phyloP scores from a whole-genome alignment of 2,329 filamentous ascomycete species.

The Verticillium zaregamsianum region DNA sequence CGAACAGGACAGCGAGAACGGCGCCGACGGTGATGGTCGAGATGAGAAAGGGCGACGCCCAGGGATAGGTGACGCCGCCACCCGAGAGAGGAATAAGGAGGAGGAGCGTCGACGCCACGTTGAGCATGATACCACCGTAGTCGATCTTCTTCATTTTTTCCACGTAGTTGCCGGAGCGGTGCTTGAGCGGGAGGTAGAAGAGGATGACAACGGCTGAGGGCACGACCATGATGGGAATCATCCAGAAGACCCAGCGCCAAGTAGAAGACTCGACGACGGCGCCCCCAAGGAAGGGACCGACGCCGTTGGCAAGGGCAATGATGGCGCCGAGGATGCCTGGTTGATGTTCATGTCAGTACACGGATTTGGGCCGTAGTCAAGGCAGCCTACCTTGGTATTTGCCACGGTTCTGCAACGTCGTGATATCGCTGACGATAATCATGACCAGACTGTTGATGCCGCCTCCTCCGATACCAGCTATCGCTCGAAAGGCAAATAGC shows the following conservation, averaged over 20 bases:
- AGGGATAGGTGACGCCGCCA: constrained; percentile 20
- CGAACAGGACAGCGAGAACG: constrained; percentile 17
- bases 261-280: constrained; percentile 19
- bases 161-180: constrained; percentile 18
- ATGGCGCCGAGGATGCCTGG: constrained; percentile 19
- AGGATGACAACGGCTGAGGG: constrained; percentile 17
- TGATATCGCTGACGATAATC: constrained; percentile 33
- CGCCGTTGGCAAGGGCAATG: constrained; percentile 29
- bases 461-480: constrained; percentile 30
- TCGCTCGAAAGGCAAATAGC: constrained; percentile 29
- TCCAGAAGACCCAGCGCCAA: constrained; percentile 27
- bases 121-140: constrained; percentile 21
- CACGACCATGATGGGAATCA: constrained; percentile 17
- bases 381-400: constrained; percentile 21
- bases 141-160: constrained; percentile 22
- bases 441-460: constrained; percentile 28
- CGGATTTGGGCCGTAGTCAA: not conserved
- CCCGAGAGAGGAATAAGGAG: constrained; percentile 21
- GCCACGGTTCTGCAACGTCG: constrained; percentile 27
- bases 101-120: constrained; percentile 19
- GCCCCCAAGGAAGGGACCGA: constrained; percentile 29
- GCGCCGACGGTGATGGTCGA: constrained; percentile 15
- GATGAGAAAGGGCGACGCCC: constrained; percentile 20
- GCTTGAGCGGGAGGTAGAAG: constrained; percentile 20
- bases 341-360: not conserved